Evolutionary conservation across 805 yeast species (phyloP).

Genomic region (Nakazawaea wickerhamii): DNA sequence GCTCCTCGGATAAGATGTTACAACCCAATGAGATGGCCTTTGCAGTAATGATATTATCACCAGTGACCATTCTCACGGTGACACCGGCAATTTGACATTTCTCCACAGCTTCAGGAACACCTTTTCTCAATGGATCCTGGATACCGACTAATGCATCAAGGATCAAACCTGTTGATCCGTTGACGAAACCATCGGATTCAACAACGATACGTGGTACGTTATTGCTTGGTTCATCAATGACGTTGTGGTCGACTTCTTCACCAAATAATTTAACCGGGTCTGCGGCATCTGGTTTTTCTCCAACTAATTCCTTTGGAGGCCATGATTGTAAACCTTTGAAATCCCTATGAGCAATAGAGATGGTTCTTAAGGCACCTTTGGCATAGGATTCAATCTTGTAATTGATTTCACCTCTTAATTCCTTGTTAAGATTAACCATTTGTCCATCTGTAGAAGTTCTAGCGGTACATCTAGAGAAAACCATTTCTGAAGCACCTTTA

Average conservation of each 20-base stretch:
- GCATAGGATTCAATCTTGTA: slow-evolving; percentile 48
- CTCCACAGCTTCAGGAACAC: slow-evolving; percentile 83
- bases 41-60: slow-evolving; percentile 91
- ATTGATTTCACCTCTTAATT: slow-evolving; percentile 24
- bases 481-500: slow-evolving; percentile 95
- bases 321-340: slow-evolving; percentile 42
- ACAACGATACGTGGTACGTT: slow-evolving; percentile 25
- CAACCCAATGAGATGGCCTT: slow-evolving; percentile 84
- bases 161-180: slow-evolving; percentile 31
- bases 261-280: slow-evolving; percentile 38
- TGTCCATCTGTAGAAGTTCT: slow-evolving; percentile 28
- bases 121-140: slow-evolving; percentile 89
- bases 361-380: slow-evolving; percentile 75
- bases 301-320: slow-evolving; percentile 59
- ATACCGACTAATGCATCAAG: slow-evolving; percentile 84
- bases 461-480: slow-evolving; percentile 54
- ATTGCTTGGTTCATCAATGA: slow-evolving; percentile 1
- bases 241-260: slow-evolving; percentile 22
- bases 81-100: slow-evolving; percentile 91
- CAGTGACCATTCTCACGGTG: slow-evolving; percentile 95
- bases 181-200: slow-evolving; percentile 10
- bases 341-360: slow-evolving; percentile 81
- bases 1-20: slow-evolving; percentile 60
- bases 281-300: slow-evolving; percentile 33
- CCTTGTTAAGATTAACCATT: slow-evolving; percentile 24